Evolutionary conservation across 2,329 filamentous ascomycete genomes (phyloP).

Genomic region (Pseudocercospora cruenta): DNA sequence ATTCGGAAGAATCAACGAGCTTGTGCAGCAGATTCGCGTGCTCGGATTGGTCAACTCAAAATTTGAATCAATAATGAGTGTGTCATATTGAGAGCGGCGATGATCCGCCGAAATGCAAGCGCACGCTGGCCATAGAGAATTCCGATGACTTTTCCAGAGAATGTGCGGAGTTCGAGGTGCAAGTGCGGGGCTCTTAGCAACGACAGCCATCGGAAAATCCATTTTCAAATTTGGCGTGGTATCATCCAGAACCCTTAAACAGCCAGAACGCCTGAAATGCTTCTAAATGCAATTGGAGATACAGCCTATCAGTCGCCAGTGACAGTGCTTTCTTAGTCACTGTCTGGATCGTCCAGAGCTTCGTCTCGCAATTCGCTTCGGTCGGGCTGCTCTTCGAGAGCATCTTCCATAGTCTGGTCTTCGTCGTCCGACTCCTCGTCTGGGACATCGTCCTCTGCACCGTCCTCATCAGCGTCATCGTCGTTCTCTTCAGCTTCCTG

Average conservation of each 20-base stretch:
- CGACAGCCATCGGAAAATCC: background rate
- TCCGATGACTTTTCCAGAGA: background rate
- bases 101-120: background rate
- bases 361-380: conserved; percentile 52
- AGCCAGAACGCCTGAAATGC: background rate
- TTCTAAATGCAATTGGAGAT: background rate
- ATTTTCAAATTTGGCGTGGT: background rate
- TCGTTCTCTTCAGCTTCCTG: conserved; percentile 60
- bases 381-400: conserved; percentile 52
- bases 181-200: background rate
- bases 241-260: background rate
- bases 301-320: too few species aligned
- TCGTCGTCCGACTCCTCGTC: conserved; percentile 58
- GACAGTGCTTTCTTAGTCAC: conserved; percentile 36
- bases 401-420: conserved; percentile 35
- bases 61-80: background rate
- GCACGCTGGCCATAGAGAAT: too few species aligned
- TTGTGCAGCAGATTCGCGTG: background rate
- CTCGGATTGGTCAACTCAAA: background rate
- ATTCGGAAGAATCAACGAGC: background rate
- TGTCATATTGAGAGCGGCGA: background rate
- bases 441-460: conserved; percentile 48
- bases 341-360: conserved; percentile 41
- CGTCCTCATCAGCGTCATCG: conserved; percentile 45
- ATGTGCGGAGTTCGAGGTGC: background rate